Evolutionary conservation across 768 basidiomycete genomes (phyloP).

Genomic region (Phylloporus arenicola): DNA sequence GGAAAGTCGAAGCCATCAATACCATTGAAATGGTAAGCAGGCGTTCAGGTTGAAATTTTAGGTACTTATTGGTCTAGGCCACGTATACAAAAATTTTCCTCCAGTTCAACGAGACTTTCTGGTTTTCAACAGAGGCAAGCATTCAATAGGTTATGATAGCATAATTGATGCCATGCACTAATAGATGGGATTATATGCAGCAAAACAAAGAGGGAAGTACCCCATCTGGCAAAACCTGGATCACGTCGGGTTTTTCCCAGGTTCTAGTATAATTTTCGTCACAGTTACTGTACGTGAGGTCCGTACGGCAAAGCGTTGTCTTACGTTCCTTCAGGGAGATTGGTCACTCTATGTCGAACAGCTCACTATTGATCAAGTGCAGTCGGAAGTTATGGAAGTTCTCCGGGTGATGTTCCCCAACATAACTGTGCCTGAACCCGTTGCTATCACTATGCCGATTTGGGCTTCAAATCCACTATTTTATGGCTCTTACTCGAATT

Average conservation of each 20-base stretch:
- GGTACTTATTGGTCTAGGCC: conserved; percentile 26
- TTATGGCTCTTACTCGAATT: conserved; percentile 55
- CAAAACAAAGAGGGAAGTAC: conserved; percentile 53
- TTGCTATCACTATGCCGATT: conserved; percentile 48
- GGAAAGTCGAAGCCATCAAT: conserved; percentile 61
- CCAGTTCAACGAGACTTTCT: conserved; percentile 58
- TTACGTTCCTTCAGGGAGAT: conserved; percentile 42
- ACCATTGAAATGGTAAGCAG: conserved; percentile 51
- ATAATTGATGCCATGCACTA: background rate
- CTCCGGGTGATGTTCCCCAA: conserved; percentile 58
- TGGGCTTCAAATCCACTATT: conserved; percentile 50
- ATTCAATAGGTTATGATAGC: background rate
- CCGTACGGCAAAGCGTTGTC: background rate
- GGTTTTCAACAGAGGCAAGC: conserved; percentile 43
- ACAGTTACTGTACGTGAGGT: conserved; percentile 22
- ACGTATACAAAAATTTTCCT: conserved; percentile 68
- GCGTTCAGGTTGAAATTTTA: background rate
- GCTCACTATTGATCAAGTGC: conserved; percentile 41
- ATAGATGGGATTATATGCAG: conserved; percentile 49
- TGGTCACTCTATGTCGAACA: conserved; percentile 55
- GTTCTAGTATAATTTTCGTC: conserved; percentile 43
- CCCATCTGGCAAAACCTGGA: conserved; percentile 67
- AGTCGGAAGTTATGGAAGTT: conserved; percentile 51
- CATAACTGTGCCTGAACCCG: conserved; percentile 47
- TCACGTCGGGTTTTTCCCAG: conserved; percentile 51